These are phyloP conservation scores for Aspergillus baeticus DNA, from an alignment of 495 filamentous ascomycete genomes.

Conservation along the genomic window DNA sequence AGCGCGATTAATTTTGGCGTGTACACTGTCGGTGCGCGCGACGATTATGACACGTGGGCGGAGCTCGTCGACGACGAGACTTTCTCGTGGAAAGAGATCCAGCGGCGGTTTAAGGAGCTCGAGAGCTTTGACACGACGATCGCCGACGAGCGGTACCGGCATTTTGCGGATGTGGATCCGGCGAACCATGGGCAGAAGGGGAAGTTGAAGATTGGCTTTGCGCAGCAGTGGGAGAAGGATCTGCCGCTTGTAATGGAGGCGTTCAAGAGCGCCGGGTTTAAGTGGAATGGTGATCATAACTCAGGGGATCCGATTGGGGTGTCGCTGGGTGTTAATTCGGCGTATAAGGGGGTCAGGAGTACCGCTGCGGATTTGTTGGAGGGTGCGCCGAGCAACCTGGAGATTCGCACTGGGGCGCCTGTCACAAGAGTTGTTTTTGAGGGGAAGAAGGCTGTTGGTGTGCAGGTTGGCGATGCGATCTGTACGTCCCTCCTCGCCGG, in stretches of 20 bases:
- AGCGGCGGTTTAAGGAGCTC: conserved; percentile 46
- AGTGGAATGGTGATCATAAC: conserved; percentile 55
- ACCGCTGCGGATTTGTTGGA: conserved; percentile 53
- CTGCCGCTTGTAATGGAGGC: conserved; percentile 42
- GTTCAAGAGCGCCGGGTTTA: conserved; percentile 47
- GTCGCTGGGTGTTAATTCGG: conserved; percentile 45
- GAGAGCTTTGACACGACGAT: conserved; percentile 51
- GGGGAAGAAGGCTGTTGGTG: conserved; percentile 50
- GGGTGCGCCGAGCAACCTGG: conserved; percentile 47
- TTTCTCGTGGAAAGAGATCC: conserved; percentile 51
- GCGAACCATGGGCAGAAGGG: conserved; percentile 52
- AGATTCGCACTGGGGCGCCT: conserved; percentile 44
- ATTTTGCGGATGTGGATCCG: conserved; percentile 29
- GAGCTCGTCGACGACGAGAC: conserved; percentile 35
- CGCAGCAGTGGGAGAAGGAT: conserved; percentile 49
- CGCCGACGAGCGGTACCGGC: conserved; percentile 31
- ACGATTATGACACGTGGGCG: conserved; percentile 62
- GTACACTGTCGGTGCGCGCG: conserved; percentile 53
- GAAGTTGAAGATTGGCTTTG: conserved; percentile 45
- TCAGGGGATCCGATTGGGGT: conserved; percentile 62
- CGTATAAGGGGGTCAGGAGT: conserved; percentile 45
- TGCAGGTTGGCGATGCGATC: conserved; percentile 38
- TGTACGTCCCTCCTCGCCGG: conserved; percentile 18
- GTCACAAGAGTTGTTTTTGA: conserved; percentile 53
- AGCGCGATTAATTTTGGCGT: conserved; percentile 64